Evolutionary conservation across 1,139 yeast genomes (phyloP), one percentile per base, ranked within the genome.

Genomic region (Nematodospora anomalae): DNA sequence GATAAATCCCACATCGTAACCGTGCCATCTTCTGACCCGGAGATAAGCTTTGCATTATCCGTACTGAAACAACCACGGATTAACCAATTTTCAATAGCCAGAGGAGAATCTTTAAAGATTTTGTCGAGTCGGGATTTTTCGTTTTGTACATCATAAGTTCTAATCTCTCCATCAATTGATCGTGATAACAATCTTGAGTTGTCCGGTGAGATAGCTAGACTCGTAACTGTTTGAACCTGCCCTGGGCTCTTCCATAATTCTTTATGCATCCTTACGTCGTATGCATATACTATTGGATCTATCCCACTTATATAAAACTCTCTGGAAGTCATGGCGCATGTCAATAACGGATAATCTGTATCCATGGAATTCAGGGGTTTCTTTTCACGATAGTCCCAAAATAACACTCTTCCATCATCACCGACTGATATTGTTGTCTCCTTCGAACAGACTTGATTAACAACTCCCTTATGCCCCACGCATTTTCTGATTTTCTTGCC

Each of bases 301-400:
- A 86, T 74, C 0, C 95, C 95, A 0, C 82, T 67, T 4, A 77
- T 64, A 46, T 69, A 85, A 3, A 83, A 47, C 2, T 75, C 80
- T 23, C 55, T 55, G 3, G 52, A 44, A 38, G 59, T 59, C 36
- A 63, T 52, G 2, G 73, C 70, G 5, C 82, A 76, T 0, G 86
- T 65, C 12, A 84, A 57, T 2, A 85, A 49, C 0, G 95, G 92
- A 48, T 65, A 82, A 2, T 67, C 68, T 0, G 80, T 67, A 11
- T 60, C 52, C 32, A 79, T 58, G 15, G 46, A 52, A 3, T 51
- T 50, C 0, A 72, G 61, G 1, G 74, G 65, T 2, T 47, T 46
- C 48, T 76, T 80, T 10, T 73, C 67, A 38, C 88, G 60, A 14
- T 67, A 64, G 47, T 86, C 95, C 92, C 92, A 86, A 2, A 79